These are phyloP conservation scores for Bothriochloa decipiens DNA, from an alignment of 176 grass and related monocot species.

Conservation along the genomic window DNA sequence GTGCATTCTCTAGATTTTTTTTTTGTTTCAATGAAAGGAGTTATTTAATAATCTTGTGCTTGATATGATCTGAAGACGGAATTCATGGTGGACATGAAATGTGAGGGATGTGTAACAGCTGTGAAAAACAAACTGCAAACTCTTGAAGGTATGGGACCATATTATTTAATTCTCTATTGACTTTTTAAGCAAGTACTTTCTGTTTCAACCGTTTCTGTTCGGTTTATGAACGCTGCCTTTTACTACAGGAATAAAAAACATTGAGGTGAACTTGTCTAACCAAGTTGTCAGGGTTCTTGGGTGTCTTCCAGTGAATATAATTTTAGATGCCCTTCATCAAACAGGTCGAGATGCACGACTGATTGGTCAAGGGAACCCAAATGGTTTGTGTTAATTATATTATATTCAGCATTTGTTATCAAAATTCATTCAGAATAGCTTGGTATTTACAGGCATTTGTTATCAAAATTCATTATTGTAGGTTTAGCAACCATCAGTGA, in stretches of 20 bases:
- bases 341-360: conserved; percentile 71
- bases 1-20: neutral
- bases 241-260: conserved; percentile 74
- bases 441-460: neutral
- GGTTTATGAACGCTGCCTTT: conserved; percentile 22
- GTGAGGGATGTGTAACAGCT: conserved; percentile 83
- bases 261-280: conserved; percentile 85
- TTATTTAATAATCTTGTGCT: conserved; percentile 24
- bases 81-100: conserved; percentile 99
- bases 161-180: conserved; percentile 20
- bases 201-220: conserved; percentile 24
- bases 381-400: conserved; percentile 61
- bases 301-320: conserved; percentile 76
- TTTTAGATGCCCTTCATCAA: conserved; percentile 77
- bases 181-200: neutral
- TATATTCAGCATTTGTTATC: conserved; percentile 15
- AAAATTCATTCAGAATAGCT: neutral
- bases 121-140: conserved; percentile 69
- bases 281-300: conserved; percentile 90
- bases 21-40: conserved; percentile 15
- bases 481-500: neutral
- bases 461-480: neutral
- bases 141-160: conserved; percentile 63
- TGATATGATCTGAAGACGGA: conserved; percentile 70
- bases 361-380: conserved; percentile 94